Base-by-base conservation (phyloP, 495 filamentous ascomycete genomes). In the Penicillium subrubescens region DNA sequence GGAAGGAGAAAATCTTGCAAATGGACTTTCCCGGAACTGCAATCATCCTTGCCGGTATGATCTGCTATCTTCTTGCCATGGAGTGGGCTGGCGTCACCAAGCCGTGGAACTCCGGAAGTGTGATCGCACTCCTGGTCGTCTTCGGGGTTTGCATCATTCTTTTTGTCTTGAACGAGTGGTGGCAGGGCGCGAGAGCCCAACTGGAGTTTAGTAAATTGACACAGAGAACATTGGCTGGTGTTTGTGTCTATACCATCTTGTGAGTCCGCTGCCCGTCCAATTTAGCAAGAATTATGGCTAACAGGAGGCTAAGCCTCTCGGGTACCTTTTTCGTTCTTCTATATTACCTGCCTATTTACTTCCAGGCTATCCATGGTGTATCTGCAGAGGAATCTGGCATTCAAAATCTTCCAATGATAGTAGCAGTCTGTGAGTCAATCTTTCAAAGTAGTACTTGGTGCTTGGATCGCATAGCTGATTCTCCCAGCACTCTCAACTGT, bases 311-410 rank as follows among this genome's bases (percentile, higher is more conserved):
- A 23, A 52, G 48, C 48, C 48, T 52, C 27, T 52, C 71, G 0
- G 82, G 82, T 12, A 51, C 63, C 12, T 67, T 67, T 41, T 71
- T 74, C n/a, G 27, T 72, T 27, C 37, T 66, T 11, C 57, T 68
- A 21, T 72, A 71, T 44, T 72, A 72, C 41, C 87, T n/a, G 83
- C 89, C 71, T 86, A 90, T 77, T 77, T 85, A 71, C 23, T 93
- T 95, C 81, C 92, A 95, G 72, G 84, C 88, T 15, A 84, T 94
- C 67, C 84, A 90, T 68, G 84, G 82, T 39, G 83, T 83, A 4
- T 78, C 75, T 2, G 89, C 92, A 11, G 82, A 85, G 8, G 69
- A 81, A 23, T 89, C 86, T 6, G 91, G 91, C 31, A 87, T 92
- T 65, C 79, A 81, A 61, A 88, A 85, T 63, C 73, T 93, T n/a